Evolutionary conservation across 2,329 filamentous ascomycete genomes (phyloP).

Genomic region (Mycosphaerella sp.): DNA sequence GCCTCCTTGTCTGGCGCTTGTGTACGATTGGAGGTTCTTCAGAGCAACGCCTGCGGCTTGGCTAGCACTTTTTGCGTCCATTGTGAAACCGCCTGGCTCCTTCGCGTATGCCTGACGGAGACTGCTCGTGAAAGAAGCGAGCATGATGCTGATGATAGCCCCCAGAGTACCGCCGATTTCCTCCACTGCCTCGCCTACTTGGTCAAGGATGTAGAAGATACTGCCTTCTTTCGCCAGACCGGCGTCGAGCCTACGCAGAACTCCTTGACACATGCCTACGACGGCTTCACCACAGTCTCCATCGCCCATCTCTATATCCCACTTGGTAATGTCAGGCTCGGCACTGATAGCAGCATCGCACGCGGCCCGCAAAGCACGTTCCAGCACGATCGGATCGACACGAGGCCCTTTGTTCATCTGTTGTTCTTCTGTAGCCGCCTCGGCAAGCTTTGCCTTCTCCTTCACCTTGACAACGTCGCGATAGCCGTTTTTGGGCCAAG

Average conservation of each 20-base stretch:
- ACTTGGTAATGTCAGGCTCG: constrained; percentile 58
- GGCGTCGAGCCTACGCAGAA: constrained; percentile 30
- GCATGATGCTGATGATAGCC: constrained; percentile 35
- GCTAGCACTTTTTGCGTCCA: constrained; percentile 25
- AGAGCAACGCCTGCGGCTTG: constrained; percentile 36
- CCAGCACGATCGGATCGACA: constrained; percentile 30
- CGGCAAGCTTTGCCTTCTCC: constrained; percentile 21
- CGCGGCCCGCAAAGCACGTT: constrained; percentile 38
- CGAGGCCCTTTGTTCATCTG: constrained; percentile 23
- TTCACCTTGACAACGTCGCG: constrained; percentile 20
- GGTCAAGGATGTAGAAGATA: constrained; percentile 34
- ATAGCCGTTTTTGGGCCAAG: constrained; percentile 48
- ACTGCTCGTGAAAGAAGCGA: constrained; percentile 37
- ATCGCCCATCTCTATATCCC: constrained; percentile 59
- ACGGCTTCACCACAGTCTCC: constrained; percentile 60
- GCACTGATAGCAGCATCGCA: constrained; percentile 49
- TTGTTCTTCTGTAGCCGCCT: constrained; percentile 37
- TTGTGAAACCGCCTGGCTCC: constrained; percentile 18
- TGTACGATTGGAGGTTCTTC: constrained; percentile 39
- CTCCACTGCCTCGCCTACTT: constrained; percentile 33
- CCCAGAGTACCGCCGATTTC: constrained; percentile 37
- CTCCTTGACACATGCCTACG: constrained; percentile 33
- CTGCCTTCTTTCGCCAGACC: constrained; percentile 27
- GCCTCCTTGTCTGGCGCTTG: constrained; percentile 32
- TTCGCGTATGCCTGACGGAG: constrained; percentile 33